A percentile compares a stretch with the other conserved stretches of the same genome.
phyloP scores from a whole-genome alignment of 768 basidiomycete genomes.

The Leccinellum albellum region DNA sequence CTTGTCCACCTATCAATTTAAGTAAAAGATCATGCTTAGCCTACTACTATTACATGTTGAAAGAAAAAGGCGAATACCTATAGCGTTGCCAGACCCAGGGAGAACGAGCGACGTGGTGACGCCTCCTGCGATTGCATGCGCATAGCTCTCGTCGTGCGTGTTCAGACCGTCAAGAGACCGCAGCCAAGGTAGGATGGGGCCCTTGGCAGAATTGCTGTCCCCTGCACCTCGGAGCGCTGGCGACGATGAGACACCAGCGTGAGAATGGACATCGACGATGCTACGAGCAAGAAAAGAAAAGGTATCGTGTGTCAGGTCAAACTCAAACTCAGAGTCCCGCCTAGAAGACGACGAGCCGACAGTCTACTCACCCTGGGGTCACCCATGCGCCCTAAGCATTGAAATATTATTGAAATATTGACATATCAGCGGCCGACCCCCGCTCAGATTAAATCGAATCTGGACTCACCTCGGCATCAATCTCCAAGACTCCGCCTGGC shows the following conservation, averaged over 20 bases:
- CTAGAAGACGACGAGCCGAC: not conserved
- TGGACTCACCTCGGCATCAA: slow-evolving; percentile 40
- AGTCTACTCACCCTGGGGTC: slow-evolving; percentile 40
- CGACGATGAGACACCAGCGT: slow-evolving; percentile 42
- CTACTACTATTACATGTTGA: not conserved
- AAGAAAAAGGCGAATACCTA: slow-evolving; percentile 40
- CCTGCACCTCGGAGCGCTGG: slow-evolving; percentile 40
- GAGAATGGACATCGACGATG: slow-evolving; percentile 57
- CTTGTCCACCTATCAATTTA: slow-evolving; percentile 57
- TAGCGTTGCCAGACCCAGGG: slow-evolving; percentile 63
- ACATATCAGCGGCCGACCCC: not conserved
- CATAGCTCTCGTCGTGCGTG: slow-evolving; percentile 65
- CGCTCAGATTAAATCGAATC: not conserved
- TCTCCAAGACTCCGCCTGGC: slow-evolving; percentile 25
- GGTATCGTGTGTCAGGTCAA: not conserved
- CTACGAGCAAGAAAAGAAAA: slow-evolving; percentile 13
- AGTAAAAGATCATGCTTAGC: not conserved
- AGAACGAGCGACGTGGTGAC: slow-evolving; percentile 75
- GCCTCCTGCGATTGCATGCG: slow-evolving; percentile 59
- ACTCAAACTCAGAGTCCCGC: not conserved
- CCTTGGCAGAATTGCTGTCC: slow-evolving; percentile 54
- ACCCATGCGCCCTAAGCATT: slow-evolving; percentile 73
- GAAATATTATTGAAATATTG: not conserved
- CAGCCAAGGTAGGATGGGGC: slow-evolving; percentile 51
- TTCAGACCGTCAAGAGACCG: slow-evolving; percentile 71